phyloP scores from a whole-genome alignment of 192 early-diverging fungal genomes.

The Backusella sp. region DNA sequence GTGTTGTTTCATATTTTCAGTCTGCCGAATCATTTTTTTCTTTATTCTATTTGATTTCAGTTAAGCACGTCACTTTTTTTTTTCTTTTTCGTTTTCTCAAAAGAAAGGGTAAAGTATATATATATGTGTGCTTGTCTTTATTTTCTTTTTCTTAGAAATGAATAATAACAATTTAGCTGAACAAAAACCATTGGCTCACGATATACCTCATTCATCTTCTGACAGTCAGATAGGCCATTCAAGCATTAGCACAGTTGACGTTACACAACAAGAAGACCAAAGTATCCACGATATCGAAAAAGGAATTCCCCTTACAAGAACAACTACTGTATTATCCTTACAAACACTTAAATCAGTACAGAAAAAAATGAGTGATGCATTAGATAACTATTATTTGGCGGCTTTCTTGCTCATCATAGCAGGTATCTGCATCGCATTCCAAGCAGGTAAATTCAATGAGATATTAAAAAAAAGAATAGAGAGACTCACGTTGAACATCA shows the following conservation, averaged over 20 bases:
- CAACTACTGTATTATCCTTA: neutral
- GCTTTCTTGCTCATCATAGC: constrained; percentile 15
- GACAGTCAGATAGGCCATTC: neutral
- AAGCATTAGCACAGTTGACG: neutral
- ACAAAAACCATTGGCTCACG: neutral
- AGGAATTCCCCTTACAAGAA: neutral
- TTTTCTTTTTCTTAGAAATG: neutral
- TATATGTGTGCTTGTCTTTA: neutral
- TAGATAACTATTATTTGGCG: constrained; percentile 6
- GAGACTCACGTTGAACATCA: neutral
- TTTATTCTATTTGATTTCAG: neutral
- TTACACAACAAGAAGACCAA: neutral
- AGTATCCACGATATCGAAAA: neutral
- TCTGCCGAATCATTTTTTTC: neutral
- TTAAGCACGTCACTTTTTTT: neutral
- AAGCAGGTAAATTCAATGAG: constrained; percentile 18
- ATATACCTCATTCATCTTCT: neutral
- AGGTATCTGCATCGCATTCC: constrained; percentile 23
- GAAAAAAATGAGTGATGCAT: neutral
- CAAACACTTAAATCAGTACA: neutral
- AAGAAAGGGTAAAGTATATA: neutral
- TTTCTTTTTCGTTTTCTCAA: neutral
- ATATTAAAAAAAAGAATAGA: neutral
- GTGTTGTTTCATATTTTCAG: constrained; percentile 5
- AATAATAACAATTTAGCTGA: neutral